Conservation (phyloP, 495 filamentous ascomycete genomes). For the Hyphodiscus hymeniophilus region DNA sequence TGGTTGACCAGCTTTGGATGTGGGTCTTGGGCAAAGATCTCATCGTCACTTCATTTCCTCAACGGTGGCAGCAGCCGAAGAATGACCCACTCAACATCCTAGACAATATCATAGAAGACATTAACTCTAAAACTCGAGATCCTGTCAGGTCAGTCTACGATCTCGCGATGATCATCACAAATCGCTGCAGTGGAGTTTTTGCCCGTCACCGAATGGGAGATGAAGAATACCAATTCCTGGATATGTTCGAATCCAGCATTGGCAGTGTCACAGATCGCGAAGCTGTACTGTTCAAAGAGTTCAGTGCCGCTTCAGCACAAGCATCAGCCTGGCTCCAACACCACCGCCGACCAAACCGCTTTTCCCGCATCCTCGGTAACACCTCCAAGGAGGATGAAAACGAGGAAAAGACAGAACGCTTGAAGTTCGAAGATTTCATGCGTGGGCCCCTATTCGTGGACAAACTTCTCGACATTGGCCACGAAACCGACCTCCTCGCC, state of each 20-base stretch:
- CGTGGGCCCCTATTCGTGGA: constrained; percentile 47
- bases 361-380: constrained; percentile 14
- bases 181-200: constrained; percentile 56
- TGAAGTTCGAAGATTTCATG: constrained; percentile 19
- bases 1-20: constrained; percentile 71
- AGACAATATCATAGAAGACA: constrained; percentile 62
- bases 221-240: constrained; percentile 59
- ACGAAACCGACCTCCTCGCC: constrained; percentile 55
- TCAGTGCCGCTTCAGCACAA: constrained; percentile 52
- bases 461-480: constrained; percentile 57
- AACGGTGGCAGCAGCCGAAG: constrained; percentile 63
- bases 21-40: constrained; percentile 57
- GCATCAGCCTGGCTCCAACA: constrained; percentile 55
- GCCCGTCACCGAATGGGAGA: constrained; percentile 54
- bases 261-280: constrained; percentile 56
- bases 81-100: constrained; percentile 62
- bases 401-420: constrained; percentile 10
- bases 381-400: constrained; percentile 5
- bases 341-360: constrained; percentile 43
- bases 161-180: constrained; percentile 56
- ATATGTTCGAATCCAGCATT: constrained; percentile 65
- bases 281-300: constrained; percentile 54
- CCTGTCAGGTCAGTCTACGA: constrained; percentile 57
- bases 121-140: constrained; percentile 59
- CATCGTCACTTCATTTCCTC: constrained; percentile 59